Evolutionary conservation across 1,284 basidiomycete species (phyloP), one percentile per base, ranked within the genome.

Genomic region (Afroboletus lepidellus): DNA sequence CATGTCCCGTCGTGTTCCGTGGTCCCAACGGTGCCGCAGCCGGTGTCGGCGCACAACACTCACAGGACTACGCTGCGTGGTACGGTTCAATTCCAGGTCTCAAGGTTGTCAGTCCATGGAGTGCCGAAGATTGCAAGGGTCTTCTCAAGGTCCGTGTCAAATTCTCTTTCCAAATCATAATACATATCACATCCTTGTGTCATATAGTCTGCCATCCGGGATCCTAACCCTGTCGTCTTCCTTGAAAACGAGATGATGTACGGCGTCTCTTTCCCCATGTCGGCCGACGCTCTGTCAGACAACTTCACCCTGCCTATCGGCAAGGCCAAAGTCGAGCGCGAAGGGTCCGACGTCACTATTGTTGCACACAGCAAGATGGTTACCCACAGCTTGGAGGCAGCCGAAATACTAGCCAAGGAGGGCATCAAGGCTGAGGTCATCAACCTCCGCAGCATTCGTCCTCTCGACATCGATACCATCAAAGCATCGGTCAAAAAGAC

Each of bases 201-300:
- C 43, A 21, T 53, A 23, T 60, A 94, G 92, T 74, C 94, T 52
- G 96, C 97, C 33, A 98, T 99, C 69, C 93, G 97, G 46, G 97
- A 99, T 74, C 94, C 94, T 54, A 99, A 98, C 78, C 94, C 95
- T 13, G 91, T 98, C 61, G 94, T 98, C 61, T 94, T 99, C 81
- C 87, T 99, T 48, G 97, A 99, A 72, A 99, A 99, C 75, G 97
- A 99, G 77, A 94, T 99, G 83, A 75, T 99, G 69, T 99, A 99
- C 77, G 97, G 97, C 74, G 84, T 94, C 59, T 84, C 87, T 20
- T 99, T 99, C 88, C 93, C 94, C 53, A 90, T 99, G 84, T 93
- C 93, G 41, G 73, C 87, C 60, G 96, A 97, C 70, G 94, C 92
- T 61, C 87, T 98, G 82, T 95, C 92, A 47, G 92, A 97, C 72